These are phyloP conservation scores for Astrephomene gubernaculifera DNA, from an alignment of 139 green algal genomes.

Conservation along the genomic window DNA sequence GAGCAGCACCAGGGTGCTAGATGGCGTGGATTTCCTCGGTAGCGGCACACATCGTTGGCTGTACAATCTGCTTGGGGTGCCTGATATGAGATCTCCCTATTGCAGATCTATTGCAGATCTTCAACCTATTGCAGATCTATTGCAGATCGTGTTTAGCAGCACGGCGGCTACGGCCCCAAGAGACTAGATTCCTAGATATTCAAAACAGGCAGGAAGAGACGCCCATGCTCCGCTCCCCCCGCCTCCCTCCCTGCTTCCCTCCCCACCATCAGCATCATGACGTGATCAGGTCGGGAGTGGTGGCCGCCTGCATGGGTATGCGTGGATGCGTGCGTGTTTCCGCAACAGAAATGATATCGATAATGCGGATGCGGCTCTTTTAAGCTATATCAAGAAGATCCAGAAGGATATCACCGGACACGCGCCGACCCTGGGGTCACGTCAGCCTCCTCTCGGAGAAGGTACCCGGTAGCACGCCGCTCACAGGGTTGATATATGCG, in stretches of 20 bases:
- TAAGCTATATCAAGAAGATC: too few species aligned
- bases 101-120: too few species aligned
- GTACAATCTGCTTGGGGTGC: too few species aligned
- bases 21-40: too few species aligned
- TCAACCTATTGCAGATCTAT: too few species aligned
- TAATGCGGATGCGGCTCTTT: background rate
- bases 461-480: background rate
- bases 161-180: too few species aligned
- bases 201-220: background rate
- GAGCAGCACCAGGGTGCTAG: too few species aligned
- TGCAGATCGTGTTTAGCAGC: too few species aligned
- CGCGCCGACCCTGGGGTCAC: background rate
- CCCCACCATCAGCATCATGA: conserved; percentile 20
- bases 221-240: background rate
- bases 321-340: too few species aligned
- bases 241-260: background rate
- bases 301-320: background rate
- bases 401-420: background rate
- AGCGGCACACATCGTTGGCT: too few species aligned
- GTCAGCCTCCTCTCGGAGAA: background rate
- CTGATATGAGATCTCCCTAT: too few species aligned
- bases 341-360: background rate
- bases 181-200: background rate
- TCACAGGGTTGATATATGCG: background rate
- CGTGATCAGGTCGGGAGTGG: conserved; percentile 1